Base-by-base conservation (phyloP, 2,329 filamentous ascomycete genomes). In the Fusarium irregulare region DNA sequence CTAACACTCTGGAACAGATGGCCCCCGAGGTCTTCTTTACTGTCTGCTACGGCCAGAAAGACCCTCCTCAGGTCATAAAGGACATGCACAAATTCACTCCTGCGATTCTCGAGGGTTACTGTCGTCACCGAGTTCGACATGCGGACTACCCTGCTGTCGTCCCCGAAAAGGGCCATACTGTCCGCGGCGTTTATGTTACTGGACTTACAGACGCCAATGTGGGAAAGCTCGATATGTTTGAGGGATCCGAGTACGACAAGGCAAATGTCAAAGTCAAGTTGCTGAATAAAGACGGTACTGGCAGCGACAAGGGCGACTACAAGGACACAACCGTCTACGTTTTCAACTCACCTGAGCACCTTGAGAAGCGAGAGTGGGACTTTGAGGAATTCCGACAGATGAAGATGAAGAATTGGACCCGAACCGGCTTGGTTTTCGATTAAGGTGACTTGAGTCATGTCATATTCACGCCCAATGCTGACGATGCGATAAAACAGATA, bases 141-240 rank as follows among this genome's bases (percentile, higher is more conserved):
- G 91, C 87, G 34, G 93, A 97, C 79, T 98, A 97, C 77, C 95
- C 95, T 0, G 95, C 88, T 53, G 91, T 98, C 55, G 82, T 92
- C 2, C 82, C 87, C 7, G 83, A 88, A 61, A 50, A 78, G 5
- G 83, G 83, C 6, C 83, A 88, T 57, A 83, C 82, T 7, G 93
- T 97, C 2, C 88, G 91, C 4, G 95, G 95, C 6, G 90, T 91
- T 25, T 88, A 92, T 55, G 93, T 94, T 1, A 89, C 89, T 0
- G 94, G 94, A 1, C 82, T 98, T 45, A 97, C 92, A 0, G 87
- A 91, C 40, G 89, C 87, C 25, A 94, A 98, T 75, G 83, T 98
- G 55, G 81, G 83, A 71, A 89, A 91, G 30, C 84, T 98, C 4
- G 94, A 98, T 76, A 80, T 84, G 6, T 98, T 97, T 76, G 95